Evolutionary conservation across 2,329 filamentous ascomycete genomes (phyloP), one percentile per base, ranked within the genome.

Genomic region (Claviceps pazoutovae): DNA sequence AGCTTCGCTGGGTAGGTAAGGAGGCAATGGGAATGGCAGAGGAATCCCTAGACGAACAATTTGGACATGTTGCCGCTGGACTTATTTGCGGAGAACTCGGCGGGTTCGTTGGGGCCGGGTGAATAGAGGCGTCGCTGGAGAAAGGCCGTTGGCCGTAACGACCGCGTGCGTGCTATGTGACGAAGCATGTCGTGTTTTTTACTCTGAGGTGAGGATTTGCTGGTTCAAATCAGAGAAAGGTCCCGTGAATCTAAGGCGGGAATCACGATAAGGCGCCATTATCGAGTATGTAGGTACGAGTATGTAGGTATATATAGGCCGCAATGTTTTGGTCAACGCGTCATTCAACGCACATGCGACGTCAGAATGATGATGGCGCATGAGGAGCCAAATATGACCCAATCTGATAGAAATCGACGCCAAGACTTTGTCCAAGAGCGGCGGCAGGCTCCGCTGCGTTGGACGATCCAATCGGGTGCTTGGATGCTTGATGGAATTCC

Each of bases 331-430:
- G 47, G n/a, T 43, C 48, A 34, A 36, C 38, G 38, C 48, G 48
- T 49, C 48, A 49, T 49, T 34, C 38, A 43, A 17, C 19, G 2
- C 8, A 36, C 8, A 6, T 3, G n/a, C 8, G 17, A 49, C 48
- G 48, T 43, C 48, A 43, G 38, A n/a, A 49, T 49, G 48, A 49
- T 36, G 48, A 49, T 42, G 23, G n/a, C 17, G 19, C 19, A 11
- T 21, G 42, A 11, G 16, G 8, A 0, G 5, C 17, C 17, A 2
- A 19, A 19, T 19, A 9, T 23, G 8, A 2, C 17, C 17, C 13
- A 6, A 6, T 14, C 17, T 19, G 21, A 9, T 43, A 19, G 9
- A 6, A 9, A 26, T 3, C 19, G 42, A 13, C 42, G 13, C 11
- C 6, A 42, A 23, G 19, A 30, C 7, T 30, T 30, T 30, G 26